These are phyloP conservation scores for Pseudogymnoascus sp. DNA, from an alignment of 2,329 filamentous ascomycete species.

Conservation along the genomic window DNA sequence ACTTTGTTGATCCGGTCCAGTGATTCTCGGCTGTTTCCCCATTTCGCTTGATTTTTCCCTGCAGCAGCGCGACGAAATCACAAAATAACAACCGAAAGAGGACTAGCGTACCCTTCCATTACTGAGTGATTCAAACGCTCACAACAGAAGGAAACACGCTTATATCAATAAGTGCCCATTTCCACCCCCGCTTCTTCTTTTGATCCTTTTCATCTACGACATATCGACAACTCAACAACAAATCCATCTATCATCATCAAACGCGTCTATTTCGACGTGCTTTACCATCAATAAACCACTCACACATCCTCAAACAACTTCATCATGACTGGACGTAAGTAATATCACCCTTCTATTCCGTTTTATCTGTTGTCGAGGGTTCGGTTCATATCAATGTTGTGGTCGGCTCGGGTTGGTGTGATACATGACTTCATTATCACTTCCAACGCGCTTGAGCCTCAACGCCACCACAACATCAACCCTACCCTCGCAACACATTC, in stretches of 20 bases:
- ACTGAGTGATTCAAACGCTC: slow-evolving; percentile 17
- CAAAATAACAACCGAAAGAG: slow-evolving; percentile 17
- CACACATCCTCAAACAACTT: slow-evolving; percentile 25
- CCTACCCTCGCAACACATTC: slow-evolving; percentile 14
- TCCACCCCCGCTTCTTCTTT: slow-evolving; percentile 18
- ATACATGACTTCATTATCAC: slow-evolving; percentile 12
- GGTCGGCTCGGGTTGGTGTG: slow-evolving; percentile 18
- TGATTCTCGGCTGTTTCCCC: slow-evolving; percentile 6
- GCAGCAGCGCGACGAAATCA: slow-evolving; percentile 2
- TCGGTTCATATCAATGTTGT: slow-evolving; percentile 18
- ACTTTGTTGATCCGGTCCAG: background rate
- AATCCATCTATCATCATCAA: slow-evolving; percentile 24
- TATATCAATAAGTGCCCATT: slow-evolving; percentile 19
- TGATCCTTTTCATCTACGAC: slow-evolving; percentile 19
- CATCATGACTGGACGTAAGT: slow-evolving; percentile 71
- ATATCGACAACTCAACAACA: slow-evolving; percentile 20
- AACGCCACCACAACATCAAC: slow-evolving; percentile 18
- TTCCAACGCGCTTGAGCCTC: slow-evolving; percentile 16
- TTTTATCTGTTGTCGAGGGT: slow-evolving; percentile 15
- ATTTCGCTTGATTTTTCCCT: background rate
- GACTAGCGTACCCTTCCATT: slow-evolving; percentile 20
- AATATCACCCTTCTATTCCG: slow-evolving; percentile 20
- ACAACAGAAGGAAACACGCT: slow-evolving; percentile 16
- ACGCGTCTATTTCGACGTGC: slow-evolving; percentile 27
- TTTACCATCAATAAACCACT: slow-evolving; percentile 31